Evolutionary conservation across 495 filamentous ascomycete species (phyloP).

Genomic region (Penicillium flavigenum): DNA sequence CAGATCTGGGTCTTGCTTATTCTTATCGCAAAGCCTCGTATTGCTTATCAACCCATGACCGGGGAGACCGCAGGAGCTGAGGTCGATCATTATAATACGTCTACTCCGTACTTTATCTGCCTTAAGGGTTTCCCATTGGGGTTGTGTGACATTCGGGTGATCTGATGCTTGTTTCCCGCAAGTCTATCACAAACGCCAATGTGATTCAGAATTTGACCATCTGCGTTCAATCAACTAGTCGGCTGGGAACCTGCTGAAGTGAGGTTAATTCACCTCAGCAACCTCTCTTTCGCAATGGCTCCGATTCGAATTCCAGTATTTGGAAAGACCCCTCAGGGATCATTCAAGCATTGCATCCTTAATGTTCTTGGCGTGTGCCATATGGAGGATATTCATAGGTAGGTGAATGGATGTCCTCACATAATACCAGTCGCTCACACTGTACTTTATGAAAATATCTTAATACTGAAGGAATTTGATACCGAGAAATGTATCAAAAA

Average conservation of each 20-base stretch:
- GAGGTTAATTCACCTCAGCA: not conserved
- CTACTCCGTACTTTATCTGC: not conserved
- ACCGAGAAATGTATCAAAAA: not conserved
- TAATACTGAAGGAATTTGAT: not conserved
- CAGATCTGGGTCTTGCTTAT: not conserved
- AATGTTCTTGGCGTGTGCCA: not conserved
- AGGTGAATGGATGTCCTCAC: not conserved
- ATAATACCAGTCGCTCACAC: not conserved
- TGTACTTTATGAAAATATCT: not conserved
- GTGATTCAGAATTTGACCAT: conserved; percentile 10
- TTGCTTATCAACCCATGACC: not conserved
- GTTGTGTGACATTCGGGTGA: conserved; percentile 19
- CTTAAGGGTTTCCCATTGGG: not conserved
- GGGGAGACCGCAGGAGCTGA: not conserved
- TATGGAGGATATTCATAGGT: not conserved
- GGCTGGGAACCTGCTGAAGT: not conserved
- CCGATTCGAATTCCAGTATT: not conserved
- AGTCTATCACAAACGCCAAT: conserved; percentile 14
- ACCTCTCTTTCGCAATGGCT: conserved; percentile 7
- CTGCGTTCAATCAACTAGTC: conserved; percentile 1
- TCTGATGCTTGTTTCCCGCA: conserved; percentile 17
- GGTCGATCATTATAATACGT: not conserved
- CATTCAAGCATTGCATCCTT: not conserved
- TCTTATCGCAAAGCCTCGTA: not conserved
- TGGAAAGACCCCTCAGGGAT: not conserved